Percentiles rank a stretch among this genome's conserved stretches.
phyloP scores from a whole-genome alignment of 2,329 filamentous ascomycete genomes.

The Exophiala sp. region DNA sequence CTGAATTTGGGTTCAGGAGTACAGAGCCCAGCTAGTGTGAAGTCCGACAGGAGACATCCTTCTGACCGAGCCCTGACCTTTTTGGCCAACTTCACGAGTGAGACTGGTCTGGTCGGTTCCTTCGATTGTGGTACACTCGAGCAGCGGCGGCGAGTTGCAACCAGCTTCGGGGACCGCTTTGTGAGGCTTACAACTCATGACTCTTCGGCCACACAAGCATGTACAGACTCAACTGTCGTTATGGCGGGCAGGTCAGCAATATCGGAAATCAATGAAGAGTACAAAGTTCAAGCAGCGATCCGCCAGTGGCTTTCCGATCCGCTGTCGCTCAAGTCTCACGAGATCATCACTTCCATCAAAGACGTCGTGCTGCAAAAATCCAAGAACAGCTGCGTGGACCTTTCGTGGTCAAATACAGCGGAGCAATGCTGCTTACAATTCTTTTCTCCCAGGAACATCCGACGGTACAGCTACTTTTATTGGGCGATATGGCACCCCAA shows the following conservation, averaged over 20 bases:
- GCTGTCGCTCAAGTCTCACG: slow-evolving; percentile 35
- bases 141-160: slow-evolving; percentile 31
- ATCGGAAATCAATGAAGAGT: no score
- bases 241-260: not conserved
- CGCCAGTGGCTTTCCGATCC: slow-evolving; percentile 32
- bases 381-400: slow-evolving; percentile 34
- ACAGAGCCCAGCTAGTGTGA: not conserved
- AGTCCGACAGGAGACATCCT: not conserved
- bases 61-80: slow-evolving; percentile 23
- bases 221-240: not conserved
- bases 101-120: slow-evolving; percentile 35
- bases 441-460: not conserved
- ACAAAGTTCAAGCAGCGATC: not conserved
- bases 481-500: slow-evolving; percentile 41
- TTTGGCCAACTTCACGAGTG: slow-evolving; percentile 37
- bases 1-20: slow-evolving; percentile 1
- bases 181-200: slow-evolving; percentile 9
- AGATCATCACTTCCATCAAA: slow-evolving; percentile 36
- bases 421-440: slow-evolving; percentile 24
- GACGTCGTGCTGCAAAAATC: slow-evolving; percentile 36
- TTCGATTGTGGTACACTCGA: slow-evolving; percentile 38
- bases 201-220: not conserved
- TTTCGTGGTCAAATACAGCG: slow-evolving; percentile 35
- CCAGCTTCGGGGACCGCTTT: no score
- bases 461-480: slow-evolving; percentile 34